Evolutionary conservation across 2,329 filamentous ascomycete genomes (phyloP).

Genomic region (Fusarium praegraminearum): DNA sequence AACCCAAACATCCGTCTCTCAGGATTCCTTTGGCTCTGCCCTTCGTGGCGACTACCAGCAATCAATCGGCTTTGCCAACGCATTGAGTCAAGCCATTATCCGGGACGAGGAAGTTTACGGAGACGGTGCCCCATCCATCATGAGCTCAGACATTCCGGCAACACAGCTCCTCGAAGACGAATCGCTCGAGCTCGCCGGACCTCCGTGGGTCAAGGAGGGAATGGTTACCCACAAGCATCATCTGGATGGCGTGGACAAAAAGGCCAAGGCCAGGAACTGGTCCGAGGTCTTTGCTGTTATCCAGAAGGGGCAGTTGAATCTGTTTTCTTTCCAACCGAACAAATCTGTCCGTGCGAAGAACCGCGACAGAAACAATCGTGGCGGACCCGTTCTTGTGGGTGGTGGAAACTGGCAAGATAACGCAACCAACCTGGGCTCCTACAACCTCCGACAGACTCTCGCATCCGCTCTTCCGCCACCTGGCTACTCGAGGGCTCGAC

Average conservation of each 20-base stretch:
- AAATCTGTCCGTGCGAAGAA: constrained; percentile 79
- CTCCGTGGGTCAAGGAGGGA: constrained; percentile 99
- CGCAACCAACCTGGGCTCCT: constrained; percentile 87
- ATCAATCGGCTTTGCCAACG: constrained; percentile 97
- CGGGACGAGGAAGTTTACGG: constrained; percentile 80
- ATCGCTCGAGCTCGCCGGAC: constrained; percentile 87
- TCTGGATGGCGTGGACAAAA: constrained; percentile 88
- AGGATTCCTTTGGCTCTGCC: constrained; percentile 87
- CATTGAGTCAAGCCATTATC: constrained; percentile 95
- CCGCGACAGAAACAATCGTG: constrained; percentile 64
- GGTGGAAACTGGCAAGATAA: constrained; percentile 99
- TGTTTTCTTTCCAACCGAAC: constrained; percentile 91
- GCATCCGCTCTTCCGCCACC: constrained; percentile 90
- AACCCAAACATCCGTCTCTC: constrained; percentile 90
- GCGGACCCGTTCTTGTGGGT: constrained; percentile 76
- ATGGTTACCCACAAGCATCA: constrained; percentile 97
- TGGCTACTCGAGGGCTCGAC: constrained; percentile 89
- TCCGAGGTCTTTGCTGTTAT: constrained; percentile 95
- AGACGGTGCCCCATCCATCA: constrained; percentile 60
- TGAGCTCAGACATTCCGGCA: constrained; percentile 70
- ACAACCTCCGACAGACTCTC: constrained; percentile 89
- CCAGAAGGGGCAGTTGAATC: constrained; percentile 90
- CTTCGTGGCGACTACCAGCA: constrained; percentile 89
- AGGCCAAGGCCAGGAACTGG: constrained; percentile 95
- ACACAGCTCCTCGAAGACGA: constrained; percentile 88